A percentile compares a stretch with the other conserved stretches of the same genome.
These are phyloP conservation scores for Pseudomassariella vexata DNA, from an alignment of 2,329 filamentous ascomycete species.

Conservation along the genomic window DNA sequence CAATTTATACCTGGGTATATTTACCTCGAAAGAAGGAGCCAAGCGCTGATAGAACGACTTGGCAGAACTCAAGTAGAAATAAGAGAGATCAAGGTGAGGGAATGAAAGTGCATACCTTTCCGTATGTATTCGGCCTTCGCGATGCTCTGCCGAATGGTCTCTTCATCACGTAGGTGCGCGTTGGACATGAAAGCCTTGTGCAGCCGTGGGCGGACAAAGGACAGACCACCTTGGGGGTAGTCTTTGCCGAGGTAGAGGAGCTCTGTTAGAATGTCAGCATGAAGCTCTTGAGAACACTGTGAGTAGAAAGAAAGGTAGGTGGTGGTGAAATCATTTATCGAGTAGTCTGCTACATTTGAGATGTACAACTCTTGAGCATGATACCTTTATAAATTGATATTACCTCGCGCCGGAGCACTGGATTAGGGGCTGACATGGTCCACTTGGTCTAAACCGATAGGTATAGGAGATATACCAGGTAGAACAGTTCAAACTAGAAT, in stretches of 20 bases:
- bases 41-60: no score
- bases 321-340: no score
- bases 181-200: conserved; percentile 83
- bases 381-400: conserved; percentile 85
- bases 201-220: conserved; percentile 74
- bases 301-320: no score
- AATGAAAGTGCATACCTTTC: conserved; percentile 57
- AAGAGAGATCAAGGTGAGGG: conserved; percentile 2
- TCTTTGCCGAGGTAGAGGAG: conserved; percentile 78
- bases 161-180: conserved; percentile 62
- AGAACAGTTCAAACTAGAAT: no score
- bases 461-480: no score
- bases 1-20: no score
- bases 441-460: no score
- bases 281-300: background rate
- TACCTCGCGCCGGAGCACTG: conserved; percentile 67
- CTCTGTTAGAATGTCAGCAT: conserved; percentile 43
- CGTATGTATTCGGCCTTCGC: conserved; percentile 80
- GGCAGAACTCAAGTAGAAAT: no score
- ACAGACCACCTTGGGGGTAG: conserved; percentile 77
- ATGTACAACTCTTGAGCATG: no score
- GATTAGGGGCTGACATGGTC: conserved; percentile 35
- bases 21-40: no score
- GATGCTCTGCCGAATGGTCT: conserved; percentile 70
- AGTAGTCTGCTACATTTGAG: no score